Conservation (phyloP, 2,329 filamentous ascomycete species). For the Hortaea werneckii region DNA sequence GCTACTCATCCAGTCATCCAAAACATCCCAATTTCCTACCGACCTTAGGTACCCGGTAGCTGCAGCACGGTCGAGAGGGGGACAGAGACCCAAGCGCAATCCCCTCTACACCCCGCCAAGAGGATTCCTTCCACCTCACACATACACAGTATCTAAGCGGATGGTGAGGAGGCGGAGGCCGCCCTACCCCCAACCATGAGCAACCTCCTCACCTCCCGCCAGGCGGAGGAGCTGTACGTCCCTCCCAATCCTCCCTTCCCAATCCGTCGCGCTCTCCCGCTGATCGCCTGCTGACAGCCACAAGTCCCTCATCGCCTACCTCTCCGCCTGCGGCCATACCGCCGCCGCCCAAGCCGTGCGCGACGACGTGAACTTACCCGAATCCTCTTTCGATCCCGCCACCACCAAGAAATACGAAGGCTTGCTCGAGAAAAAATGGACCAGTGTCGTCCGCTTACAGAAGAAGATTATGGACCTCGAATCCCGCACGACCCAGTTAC, state of each 20-base stretch:
- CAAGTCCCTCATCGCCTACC: slow-evolving; percentile 87
- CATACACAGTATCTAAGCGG: background rate
- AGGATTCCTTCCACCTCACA: background rate
- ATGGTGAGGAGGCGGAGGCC: slow-evolving; percentile 7
- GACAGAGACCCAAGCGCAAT: no score
- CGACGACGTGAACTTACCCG: slow-evolving; percentile 63
- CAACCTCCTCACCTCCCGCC: slow-evolving; percentile 64
- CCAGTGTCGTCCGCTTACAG: slow-evolving; percentile 83
- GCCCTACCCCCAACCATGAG: slow-evolving; percentile 45
- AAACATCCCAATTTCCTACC: no score
- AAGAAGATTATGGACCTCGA: slow-evolving; percentile 98
- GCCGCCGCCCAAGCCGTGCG: slow-evolving; percentile 62
- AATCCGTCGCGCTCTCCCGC: slow-evolving; percentile 1
- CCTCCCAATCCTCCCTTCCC: slow-evolving; percentile 7
- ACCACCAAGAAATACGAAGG: slow-evolving; percentile 93
- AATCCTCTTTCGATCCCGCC: slow-evolving; percentile 59
- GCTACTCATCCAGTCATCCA: no score
- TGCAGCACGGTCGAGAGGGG: no score
- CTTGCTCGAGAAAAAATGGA: slow-evolving; percentile 96
- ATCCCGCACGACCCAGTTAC: slow-evolving; percentile 58
- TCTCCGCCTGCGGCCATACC: slow-evolving; percentile 61
- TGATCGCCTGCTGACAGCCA: slow-evolving; percentile 49
- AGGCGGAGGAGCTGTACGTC: slow-evolving; percentile 80
- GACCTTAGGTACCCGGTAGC: no score
- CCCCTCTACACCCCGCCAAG: no score